Evolutionary conservation across 2,329 filamentous ascomycete species (phyloP).

Genomic region (Neocucurbitaria cava): DNA sequence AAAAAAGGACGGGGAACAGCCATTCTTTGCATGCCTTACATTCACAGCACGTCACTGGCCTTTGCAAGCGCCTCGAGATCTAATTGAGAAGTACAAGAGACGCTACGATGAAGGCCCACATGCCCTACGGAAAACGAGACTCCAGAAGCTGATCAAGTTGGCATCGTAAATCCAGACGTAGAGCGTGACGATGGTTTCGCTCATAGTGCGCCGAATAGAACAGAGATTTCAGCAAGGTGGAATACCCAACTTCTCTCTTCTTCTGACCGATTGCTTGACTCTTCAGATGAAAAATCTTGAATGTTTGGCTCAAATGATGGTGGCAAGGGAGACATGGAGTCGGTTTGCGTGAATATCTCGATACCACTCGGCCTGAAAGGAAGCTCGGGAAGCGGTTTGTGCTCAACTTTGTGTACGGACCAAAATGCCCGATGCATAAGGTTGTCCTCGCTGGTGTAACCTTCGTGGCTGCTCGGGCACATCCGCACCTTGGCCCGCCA

Average conservation of each 20-base stretch:
- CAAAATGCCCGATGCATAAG: constrained; percentile 10
- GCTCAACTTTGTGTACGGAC: constrained; percentile 11
- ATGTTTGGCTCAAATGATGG: background rate
- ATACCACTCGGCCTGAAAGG: constrained; percentile 7
- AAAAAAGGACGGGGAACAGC: constrained; percentile 24
- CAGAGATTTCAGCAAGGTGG: constrained; percentile 3
- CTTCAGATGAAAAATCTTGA: background rate
- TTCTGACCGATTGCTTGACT: background rate
- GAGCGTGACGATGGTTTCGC: constrained; percentile 2
- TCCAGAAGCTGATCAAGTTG: constrained; percentile 30
- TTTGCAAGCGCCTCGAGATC: constrained; percentile 32
- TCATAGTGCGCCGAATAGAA: constrained; percentile 26
- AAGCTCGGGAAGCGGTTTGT: constrained; percentile 6
- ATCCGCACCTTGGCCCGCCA: background rate
- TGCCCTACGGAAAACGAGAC: constrained; percentile 22
- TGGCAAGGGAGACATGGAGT: constrained; percentile 9
- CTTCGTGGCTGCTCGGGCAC: background rate
- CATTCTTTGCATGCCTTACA: constrained; percentile 40
- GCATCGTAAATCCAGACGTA: constrained; percentile 14
- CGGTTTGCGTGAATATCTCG: constrained; percentile 2
- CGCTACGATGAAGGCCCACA: constrained; percentile 36
- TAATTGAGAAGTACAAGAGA: constrained; percentile 29
- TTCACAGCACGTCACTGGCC: constrained; percentile 43
- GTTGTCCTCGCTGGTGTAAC: background rate
- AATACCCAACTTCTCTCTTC: constrained; percentile 12